Percentiles rank a stretch among this genome's conserved stretches.
phyloP scores from a whole-genome alignment of 2,329 filamentous ascomycete genomes.

The Fusarium sp. region DNA sequence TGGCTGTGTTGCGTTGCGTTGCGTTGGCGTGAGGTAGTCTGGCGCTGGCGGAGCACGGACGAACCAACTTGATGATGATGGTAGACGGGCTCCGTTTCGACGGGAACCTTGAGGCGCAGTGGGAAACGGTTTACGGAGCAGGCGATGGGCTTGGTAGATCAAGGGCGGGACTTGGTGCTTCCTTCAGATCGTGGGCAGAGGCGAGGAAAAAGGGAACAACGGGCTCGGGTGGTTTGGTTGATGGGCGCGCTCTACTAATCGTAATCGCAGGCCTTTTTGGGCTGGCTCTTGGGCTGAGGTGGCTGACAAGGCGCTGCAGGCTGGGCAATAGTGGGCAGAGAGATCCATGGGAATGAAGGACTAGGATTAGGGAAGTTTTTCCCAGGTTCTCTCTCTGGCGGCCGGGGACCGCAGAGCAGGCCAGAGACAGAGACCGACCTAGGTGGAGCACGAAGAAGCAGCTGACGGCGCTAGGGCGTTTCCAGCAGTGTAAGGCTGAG shows the following conservation, averaged over 20 bases:
- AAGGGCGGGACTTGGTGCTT: constrained; percentile 2
- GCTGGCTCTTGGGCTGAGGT: constrained; percentile 39
- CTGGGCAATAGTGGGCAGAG: constrained; percentile 21
- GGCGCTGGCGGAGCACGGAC: constrained; percentile 12
- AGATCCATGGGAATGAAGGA: no score
- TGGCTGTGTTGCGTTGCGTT: constrained; percentile 21
- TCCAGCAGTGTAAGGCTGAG: constrained; percentile 47
- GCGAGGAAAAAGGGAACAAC: constrained; percentile 11
- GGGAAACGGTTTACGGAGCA: constrained; percentile 14
- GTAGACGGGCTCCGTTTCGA: constrained; percentile 10
- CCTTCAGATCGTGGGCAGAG: constrained; percentile 7
- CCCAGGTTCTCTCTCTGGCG: no score
- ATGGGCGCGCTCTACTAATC: no score
- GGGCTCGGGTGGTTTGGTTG: no score
- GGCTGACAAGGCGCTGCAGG: constrained; percentile 40
- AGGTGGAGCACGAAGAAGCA: constrained; percentile 35
- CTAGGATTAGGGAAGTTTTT: constrained; percentile 4
- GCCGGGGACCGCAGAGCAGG: not conserved
- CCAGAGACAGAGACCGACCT: constrained; percentile 24
- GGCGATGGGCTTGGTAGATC: constrained; percentile 9
- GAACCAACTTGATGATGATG: constrained; percentile 5
- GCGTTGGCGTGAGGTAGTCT: not conserved
- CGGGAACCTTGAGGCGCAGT: constrained; percentile 34
- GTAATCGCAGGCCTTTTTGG: constrained; percentile 7
- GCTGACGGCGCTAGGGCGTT: constrained; percentile 45